phyloP scores from a whole-genome alignment of 202 grass and related monocot species.

The Zizania palustris region DNA sequence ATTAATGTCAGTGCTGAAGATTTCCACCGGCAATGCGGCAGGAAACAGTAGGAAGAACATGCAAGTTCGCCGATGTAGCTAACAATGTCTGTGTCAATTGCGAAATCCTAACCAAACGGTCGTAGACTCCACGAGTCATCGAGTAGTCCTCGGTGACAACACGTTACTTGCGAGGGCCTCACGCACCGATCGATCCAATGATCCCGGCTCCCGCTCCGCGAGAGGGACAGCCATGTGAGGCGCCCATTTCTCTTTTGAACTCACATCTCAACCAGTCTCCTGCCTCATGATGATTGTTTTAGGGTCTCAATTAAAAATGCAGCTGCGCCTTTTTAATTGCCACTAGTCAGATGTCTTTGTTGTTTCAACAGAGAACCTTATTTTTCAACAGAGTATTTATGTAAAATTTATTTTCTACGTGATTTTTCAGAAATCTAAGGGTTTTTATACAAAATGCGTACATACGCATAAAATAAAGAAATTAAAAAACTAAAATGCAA shows the following conservation, averaged over 20 bases:
- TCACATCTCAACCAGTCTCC: constrained; percentile 41
- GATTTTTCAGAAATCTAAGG: too few relatives aligned
- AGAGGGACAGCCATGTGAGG: constrained; percentile 55
- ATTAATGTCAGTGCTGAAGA: neutral
- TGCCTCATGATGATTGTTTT: constrained; percentile 52
- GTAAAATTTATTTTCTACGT: too few relatives aligned
- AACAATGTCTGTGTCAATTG: constrained; percentile 36
- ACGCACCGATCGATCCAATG: constrained; percentile 12
- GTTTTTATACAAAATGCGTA: too few relatives aligned
- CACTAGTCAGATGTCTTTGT: too few relatives aligned
- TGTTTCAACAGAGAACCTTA: too few relatives aligned
- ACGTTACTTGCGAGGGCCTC: constrained; percentile 46
- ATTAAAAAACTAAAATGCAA: too few relatives aligned
- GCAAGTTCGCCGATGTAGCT: neutral
- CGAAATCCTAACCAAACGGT: constrained; percentile 49
- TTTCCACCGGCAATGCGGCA: neutral
- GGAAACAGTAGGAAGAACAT: neutral
- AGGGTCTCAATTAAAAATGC: neutral
- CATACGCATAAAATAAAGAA: too few relatives aligned
- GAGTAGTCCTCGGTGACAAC: neutral
- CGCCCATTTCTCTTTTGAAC: constrained; percentile 42
- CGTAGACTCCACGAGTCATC: constrained; percentile 48
- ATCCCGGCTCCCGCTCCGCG: constrained; percentile 22
- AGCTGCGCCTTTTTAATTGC: too few relatives aligned
- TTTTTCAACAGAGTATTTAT: too few relatives aligned